A percentile compares a stretch with the other conserved stretches of the same genome.
Conservation (phyloP, 495 filamentous ascomycete genomes). For the Podospora fimiseda region DNA sequence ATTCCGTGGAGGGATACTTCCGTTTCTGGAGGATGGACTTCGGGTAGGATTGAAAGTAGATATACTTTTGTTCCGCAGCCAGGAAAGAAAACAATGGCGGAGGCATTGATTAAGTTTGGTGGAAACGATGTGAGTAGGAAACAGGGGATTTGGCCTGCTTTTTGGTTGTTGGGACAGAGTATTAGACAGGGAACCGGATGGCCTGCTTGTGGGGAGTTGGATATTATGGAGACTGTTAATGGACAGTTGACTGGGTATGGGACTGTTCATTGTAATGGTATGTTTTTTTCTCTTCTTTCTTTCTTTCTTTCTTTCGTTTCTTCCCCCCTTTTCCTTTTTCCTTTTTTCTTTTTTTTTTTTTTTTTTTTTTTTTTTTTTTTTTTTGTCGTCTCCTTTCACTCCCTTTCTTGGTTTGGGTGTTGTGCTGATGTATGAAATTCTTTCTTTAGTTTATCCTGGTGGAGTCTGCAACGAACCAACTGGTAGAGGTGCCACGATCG, state of each 20-base stretch:
- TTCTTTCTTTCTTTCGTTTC: too few species aligned
- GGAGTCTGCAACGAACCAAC: conserved; percentile 43
- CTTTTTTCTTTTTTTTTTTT: too few species aligned
- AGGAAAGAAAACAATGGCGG: conserved; percentile 33
- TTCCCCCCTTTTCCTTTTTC: too few species aligned
- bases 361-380: too few species aligned
- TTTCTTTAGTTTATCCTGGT: conserved; percentile 31
- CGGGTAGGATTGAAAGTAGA: conserved; percentile 42
- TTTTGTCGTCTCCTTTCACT: too few species aligned
- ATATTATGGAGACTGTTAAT: conserved; percentile 46
- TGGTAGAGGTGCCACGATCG: conserved; percentile 30
- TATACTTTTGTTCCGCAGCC: conserved; percentile 38
- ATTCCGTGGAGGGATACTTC: conserved; percentile 34
- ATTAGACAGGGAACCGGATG: conserved; percentile 35
- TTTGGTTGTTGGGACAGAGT: conserved; percentile 45
- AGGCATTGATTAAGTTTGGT: conserved; percentile 41
- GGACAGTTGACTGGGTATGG: conserved; percentile 38
- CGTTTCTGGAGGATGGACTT: conserved; percentile 33
- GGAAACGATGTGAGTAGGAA: conserved; percentile 28
- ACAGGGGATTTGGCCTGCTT: conserved; percentile 49
- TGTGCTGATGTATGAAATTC: not conserved
- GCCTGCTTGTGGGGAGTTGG: conserved; percentile 47
- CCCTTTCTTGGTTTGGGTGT: too few species aligned
- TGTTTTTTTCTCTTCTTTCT: too few species aligned
- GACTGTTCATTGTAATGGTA: conserved; percentile 40